A percentile compares a stretch with the other conserved stretches of the same genome.
phyloP scores from a whole-genome alignment of 139 green algal species.

The Mesotaenium endlicherianum region DNA sequence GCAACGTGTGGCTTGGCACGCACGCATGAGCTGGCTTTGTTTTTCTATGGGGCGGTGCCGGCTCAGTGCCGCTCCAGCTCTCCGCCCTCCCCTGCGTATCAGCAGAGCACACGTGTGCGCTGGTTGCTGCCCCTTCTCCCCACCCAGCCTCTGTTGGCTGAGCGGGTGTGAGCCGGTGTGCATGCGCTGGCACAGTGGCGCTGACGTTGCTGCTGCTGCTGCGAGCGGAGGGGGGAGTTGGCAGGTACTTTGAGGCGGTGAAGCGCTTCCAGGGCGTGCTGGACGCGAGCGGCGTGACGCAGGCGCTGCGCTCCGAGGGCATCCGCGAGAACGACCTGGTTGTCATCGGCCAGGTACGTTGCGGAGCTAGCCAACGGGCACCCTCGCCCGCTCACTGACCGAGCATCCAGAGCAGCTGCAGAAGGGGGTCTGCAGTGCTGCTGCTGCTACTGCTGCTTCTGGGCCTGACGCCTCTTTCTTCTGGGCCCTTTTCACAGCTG shows the following conservation, averaged over 20 bases:
- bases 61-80: not conserved
- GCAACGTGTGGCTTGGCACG: no score
- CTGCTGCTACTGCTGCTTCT: no score
- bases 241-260: slow-evolving; percentile 57
- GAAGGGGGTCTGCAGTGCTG: no score
- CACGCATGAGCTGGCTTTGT: no score
- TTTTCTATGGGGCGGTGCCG: no score
- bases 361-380: not conserved
- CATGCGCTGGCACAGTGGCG: not conserved
- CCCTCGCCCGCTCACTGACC: not conserved
- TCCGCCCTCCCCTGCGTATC: not conserved
- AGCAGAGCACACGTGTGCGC: not conserved
- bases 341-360: slow-evolving; percentile 49
- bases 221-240: not conserved
- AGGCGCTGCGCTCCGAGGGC: slow-evolving; percentile 37
- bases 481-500: no score
- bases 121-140: not conserved
- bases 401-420: no score
- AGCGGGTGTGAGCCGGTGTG: no score
- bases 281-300: slow-evolving; percentile 47
- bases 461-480: no score
- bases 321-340: slow-evolving; percentile 56
- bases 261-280: slow-evolving; percentile 56
- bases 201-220: not conserved
- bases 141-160: not conserved